Evolutionary conservation across 208 protist genomes (phyloP).

Genomic region (Leptomonas pyrrhocoris): DNA sequence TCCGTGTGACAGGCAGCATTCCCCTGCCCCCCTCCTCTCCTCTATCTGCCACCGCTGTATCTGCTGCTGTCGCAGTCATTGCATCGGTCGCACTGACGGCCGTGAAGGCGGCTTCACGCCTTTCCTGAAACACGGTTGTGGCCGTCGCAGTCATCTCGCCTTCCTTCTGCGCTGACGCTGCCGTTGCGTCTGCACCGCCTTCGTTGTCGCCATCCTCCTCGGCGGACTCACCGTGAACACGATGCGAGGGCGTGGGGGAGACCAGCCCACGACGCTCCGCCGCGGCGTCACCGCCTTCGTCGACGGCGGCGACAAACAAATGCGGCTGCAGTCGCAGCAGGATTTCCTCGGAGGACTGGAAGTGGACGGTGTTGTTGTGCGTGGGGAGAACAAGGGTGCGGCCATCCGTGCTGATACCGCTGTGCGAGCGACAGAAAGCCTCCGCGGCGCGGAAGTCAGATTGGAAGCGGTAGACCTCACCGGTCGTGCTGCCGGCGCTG

Average conservation of each 20-base stretch:
- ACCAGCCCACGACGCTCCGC: constrained; percentile 1
- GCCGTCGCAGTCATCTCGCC: background rate
- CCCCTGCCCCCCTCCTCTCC: too few species aligned
- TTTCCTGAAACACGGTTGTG: background rate
- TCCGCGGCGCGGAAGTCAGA: constrained; percentile 59
- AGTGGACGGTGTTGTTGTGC: constrained; percentile 53
- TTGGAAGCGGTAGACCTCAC: constrained; percentile 42
- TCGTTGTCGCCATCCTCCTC: background rate
- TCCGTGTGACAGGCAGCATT: too few species aligned
- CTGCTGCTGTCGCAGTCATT: too few species aligned
- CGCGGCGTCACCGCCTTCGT: constrained; percentile 22
- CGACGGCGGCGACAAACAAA: constrained; percentile 21
- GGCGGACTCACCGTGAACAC: background rate
- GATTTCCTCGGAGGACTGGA: constrained; percentile 58
- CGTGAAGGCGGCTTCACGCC: background rate
- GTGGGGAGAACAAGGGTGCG: constrained; percentile 65
- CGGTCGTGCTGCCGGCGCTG: constrained; percentile 10
- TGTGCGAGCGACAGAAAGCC: constrained; percentile 68
- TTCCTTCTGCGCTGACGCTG: background rate
- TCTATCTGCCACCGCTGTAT: too few species aligned
- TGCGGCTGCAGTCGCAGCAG: constrained; percentile 38
- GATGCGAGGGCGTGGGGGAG: background rate
- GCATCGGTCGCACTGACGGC: background rate
- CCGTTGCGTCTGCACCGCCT: background rate
- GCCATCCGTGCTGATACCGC: constrained; percentile 65